Evolutionary conservation across 2,329 filamentous ascomycete species (phyloP).

Genomic region (Beauveria rudraprayagi): DNA sequence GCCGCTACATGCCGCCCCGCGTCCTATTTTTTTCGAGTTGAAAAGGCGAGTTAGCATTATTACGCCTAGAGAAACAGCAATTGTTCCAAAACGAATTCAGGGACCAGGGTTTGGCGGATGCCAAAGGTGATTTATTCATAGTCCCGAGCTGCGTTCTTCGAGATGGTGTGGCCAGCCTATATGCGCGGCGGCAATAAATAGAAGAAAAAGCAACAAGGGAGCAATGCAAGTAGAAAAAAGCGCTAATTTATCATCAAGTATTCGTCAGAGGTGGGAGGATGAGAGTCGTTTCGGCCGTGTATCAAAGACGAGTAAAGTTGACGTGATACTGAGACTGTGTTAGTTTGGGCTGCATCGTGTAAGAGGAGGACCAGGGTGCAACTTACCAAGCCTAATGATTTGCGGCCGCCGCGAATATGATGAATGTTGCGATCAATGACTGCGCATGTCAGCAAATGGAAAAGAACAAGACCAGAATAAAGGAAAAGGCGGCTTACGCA

Average conservation of each 20-base stretch:
- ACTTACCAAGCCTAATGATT: conserved; percentile 11
- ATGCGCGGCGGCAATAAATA: background rate
- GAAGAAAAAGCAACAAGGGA: background rate
- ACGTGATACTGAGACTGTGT: conserved; percentile 11
- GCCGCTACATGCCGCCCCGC: background rate
- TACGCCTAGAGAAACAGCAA: background rate
- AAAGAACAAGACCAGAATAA: background rate
- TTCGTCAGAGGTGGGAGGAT: conserved; percentile 4
- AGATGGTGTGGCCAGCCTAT: background rate
- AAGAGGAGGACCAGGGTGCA: background rate
- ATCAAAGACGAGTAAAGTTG: conserved; percentile 11
- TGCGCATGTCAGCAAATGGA: background rate
- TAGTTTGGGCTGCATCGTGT: background rate
- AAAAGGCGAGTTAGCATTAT: background rate
- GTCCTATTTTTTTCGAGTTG: background rate
- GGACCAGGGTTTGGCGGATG: conserved; percentile 3
- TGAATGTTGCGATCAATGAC: conserved; percentile 12
- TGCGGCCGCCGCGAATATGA: conserved; percentile 9
- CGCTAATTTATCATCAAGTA: conserved; percentile 10
- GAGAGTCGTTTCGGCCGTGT: conserved; percentile 3
- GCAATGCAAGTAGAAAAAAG: background rate
- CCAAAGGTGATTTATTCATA: conserved; percentile 10
- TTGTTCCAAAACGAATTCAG: background rate
- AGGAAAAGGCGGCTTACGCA: conserved; percentile 15
- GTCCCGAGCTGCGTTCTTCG: background rate